These are phyloP conservation scores for Henckelia pumila DNA, from an alignment of 257 asterid genomes.

Conservation along the genomic window DNA sequence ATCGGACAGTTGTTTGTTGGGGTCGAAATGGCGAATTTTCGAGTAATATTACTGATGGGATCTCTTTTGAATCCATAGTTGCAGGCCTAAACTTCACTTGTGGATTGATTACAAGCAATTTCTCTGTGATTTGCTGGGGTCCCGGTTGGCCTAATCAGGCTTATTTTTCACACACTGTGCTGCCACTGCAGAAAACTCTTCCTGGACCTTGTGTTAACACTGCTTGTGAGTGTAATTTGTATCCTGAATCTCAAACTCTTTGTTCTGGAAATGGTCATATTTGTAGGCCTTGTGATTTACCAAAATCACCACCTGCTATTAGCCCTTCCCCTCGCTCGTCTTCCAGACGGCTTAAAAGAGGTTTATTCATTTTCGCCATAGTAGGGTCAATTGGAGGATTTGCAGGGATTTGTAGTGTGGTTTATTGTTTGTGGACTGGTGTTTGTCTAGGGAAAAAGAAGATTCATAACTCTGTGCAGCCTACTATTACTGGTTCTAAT, in stretches of 20 bases:
- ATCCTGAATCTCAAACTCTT: slow-evolving; percentile 56
- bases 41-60: slow-evolving; percentile 27
- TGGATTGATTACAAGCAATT: slow-evolving; percentile 59
- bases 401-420: slow-evolving; percentile 54
- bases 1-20: slow-evolving; percentile 76
- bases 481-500: slow-evolving; percentile 46
- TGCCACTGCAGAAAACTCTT: slow-evolving; percentile 56
- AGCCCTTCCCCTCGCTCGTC: slow-evolving; percentile 34
- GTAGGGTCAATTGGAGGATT: slow-evolving; percentile 75
- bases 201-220: slow-evolving; percentile 68
- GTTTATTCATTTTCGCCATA: slow-evolving; percentile 60
- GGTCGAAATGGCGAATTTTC: slow-evolving; percentile 46
- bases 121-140: slow-evolving; percentile 82
- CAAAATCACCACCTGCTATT: slow-evolving; percentile 5
- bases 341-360: slow-evolving; percentile 40
- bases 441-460: slow-evolving; percentile 78
- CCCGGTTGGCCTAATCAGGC: slow-evolving; percentile 54
- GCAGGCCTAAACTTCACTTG: slow-evolving; percentile 74
- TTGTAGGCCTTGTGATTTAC: slow-evolving; percentile 64
- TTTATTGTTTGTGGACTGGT: slow-evolving; percentile 66
- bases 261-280: slow-evolving; percentile 75
- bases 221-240: slow-evolving; percentile 56
- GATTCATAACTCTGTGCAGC: slow-evolving; percentile 80
- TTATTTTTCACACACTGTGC: slow-evolving; percentile 34
- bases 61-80: slow-evolving; percentile 63